Conservation (phyloP, 768 basidiomycete genomes). For the Chalciporus sphaerocephalus region DNA sequence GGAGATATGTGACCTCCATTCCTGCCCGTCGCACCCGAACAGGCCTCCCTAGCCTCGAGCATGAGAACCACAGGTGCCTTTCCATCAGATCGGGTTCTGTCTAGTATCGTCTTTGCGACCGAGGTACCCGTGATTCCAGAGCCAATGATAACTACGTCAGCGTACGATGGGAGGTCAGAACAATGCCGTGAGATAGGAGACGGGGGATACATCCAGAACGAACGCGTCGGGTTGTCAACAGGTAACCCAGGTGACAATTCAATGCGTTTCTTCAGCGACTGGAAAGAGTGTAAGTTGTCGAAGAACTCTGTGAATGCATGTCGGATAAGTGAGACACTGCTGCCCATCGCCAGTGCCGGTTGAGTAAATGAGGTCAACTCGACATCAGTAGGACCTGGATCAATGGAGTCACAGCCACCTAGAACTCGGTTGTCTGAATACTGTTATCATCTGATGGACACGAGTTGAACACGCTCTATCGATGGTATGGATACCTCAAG, state of each 20-base stretch:
- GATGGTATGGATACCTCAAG: neutral
- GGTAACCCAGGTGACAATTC: constrained; percentile 54
- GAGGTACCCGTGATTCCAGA: constrained; percentile 74
- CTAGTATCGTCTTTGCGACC: constrained; percentile 51
- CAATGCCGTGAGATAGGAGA: constrained; percentile 43
- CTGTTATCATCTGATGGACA: neutral
- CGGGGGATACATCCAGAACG: constrained; percentile 62
- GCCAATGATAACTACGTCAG: constrained; percentile 68
- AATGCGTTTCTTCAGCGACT: constrained; percentile 32
- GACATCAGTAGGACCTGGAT: too few species aligned
- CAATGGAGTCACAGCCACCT: neutral
- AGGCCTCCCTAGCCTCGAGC: constrained; percentile 76
- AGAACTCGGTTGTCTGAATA: neutral
- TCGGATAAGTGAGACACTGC: constrained; percentile 19
- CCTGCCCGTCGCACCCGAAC: constrained; percentile 71
- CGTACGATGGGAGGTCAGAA: constrained; percentile 35
- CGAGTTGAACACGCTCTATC: constrained; percentile 7
- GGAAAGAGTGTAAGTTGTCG: constrained; percentile 18
- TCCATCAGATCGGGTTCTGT: constrained; percentile 25
- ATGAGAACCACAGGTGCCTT: constrained; percentile 51
- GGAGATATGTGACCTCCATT: constrained; percentile 72
- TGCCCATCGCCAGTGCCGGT: constrained; percentile 21
- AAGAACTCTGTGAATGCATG: constrained; percentile 20
- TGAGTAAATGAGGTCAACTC: neutral
- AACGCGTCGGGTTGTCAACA: constrained; percentile 43